A percentile compares a stretch with the other conserved stretches of the same genome.
phyloP scores from a whole-genome alignment of 352 stramenopile species.

The Globisporangium uncinulatum region DNA sequence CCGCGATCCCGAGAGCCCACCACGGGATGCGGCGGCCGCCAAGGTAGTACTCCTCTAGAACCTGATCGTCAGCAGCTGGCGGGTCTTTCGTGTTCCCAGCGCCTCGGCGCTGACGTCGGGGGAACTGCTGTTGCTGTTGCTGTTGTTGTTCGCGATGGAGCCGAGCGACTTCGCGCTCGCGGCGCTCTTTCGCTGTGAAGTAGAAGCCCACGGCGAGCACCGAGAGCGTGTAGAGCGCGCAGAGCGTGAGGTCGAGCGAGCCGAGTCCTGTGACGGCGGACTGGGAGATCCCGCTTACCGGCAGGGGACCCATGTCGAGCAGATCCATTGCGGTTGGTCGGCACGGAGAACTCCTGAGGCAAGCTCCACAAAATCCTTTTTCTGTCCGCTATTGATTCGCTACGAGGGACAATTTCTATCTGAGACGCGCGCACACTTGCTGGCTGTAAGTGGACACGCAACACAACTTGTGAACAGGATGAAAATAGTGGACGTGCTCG shows the following conservation, averaged over 20 bases:
- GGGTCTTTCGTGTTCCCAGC: background rate
- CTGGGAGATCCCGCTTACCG: background rate
- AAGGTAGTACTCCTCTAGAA: constrained; percentile 76
- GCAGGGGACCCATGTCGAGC: background rate
- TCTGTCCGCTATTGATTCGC: background rate
- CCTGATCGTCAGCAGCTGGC: constrained; percentile 15
- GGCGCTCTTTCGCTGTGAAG: constrained; percentile 58
- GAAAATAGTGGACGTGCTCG: too few relatives aligned
- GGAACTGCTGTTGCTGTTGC: constrained; percentile 9
- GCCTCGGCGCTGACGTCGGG: constrained; percentile 1
- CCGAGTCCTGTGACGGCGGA: constrained; percentile 16
- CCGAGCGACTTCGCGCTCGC: constrained; percentile 27
- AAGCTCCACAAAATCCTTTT: background rate
- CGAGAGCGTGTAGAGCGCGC: constrained; percentile 47
- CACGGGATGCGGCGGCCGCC: constrained; percentile 59
- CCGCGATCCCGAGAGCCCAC: constrained; percentile 65
- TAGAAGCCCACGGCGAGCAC: constrained; percentile 61
- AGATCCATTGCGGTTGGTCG: background rate
- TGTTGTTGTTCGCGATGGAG: constrained; percentile 16
- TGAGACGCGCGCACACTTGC: constrained; percentile 29
- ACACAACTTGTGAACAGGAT: background rate
- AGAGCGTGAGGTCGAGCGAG: constrained; percentile 47
- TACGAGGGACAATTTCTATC: too few relatives aligned
- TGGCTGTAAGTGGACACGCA: constrained; percentile 11
- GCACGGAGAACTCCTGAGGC: background rate